Evolutionary conservation across 495 filamentous ascomycete species (phyloP).

Genomic region (Penicillium coffeae): DNA sequence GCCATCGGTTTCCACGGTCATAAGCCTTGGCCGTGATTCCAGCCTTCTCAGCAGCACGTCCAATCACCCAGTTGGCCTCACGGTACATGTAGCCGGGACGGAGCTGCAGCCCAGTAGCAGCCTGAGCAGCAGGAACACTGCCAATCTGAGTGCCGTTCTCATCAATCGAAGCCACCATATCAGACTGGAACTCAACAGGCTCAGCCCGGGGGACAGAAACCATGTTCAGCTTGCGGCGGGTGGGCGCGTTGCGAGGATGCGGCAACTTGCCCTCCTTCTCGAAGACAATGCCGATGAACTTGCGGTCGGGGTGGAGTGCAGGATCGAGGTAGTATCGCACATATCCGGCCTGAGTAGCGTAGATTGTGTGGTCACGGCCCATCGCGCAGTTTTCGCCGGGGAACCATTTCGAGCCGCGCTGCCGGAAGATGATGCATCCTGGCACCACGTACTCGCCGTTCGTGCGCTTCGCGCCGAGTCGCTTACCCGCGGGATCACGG

Average conservation of each 20-base stretch:
- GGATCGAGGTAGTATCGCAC: constrained; percentile 96
- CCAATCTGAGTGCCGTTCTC: constrained; percentile 30
- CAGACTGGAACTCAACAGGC: constrained; percentile 28
- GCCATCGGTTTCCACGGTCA: constrained; percentile 54
- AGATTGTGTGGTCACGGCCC: constrained; percentile 98
- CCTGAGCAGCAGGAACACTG: constrained; percentile 30
- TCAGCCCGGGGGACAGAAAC: constrained; percentile 47
- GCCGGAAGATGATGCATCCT: constrained; percentile 96
- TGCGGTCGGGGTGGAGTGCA: constrained; percentile 67
- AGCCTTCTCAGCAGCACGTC: constrained; percentile 58
- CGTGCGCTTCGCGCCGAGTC: constrained; percentile 89
- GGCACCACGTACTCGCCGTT: constrained; percentile 87
- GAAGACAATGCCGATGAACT: constrained; percentile 91
- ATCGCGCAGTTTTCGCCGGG: constrained; percentile 90
- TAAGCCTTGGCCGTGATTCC: constrained; percentile 50
- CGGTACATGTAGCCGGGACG: constrained; percentile 74
- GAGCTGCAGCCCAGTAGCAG: constrained; percentile 46
- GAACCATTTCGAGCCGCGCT: constrained; percentile 91
- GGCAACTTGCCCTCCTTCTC: constrained; percentile 68
- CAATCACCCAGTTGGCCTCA: constrained; percentile 83
- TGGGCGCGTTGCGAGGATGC: constrained; percentile 60
- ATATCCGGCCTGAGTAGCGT: constrained; percentile 75
- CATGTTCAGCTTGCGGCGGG: constrained; percentile 66
- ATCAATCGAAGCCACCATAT: constrained; percentile 30
- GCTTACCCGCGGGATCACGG: constrained; percentile 86